Conservation (phyloP, 164 flowering plant genomes). For the Nelumbo lutea region DNA sequence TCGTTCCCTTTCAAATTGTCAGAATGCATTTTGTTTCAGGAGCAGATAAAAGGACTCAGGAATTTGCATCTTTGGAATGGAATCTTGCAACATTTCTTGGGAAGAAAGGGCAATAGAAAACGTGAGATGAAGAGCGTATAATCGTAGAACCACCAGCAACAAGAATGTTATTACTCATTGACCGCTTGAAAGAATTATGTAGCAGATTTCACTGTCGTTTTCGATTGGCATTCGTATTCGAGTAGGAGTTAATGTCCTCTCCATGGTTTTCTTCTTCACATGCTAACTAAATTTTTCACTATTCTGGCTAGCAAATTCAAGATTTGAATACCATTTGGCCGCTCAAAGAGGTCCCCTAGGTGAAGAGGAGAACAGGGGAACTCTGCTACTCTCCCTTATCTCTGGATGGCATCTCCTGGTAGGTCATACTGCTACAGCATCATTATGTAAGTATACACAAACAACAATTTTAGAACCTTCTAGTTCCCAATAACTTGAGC, state of each 20-base stretch:
- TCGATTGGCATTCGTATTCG: slow-evolving; percentile 22
- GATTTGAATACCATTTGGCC: slow-evolving; percentile 5
- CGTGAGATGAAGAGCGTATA: slow-evolving; percentile 95
- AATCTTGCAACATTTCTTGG: slow-evolving; percentile 51
- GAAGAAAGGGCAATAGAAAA: slow-evolving; percentile 60
- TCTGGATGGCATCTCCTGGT: slow-evolving; percentile 16
- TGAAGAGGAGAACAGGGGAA: slow-evolving; percentile 6
- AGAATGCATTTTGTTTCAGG: slow-evolving; percentile 25
- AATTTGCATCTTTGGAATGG: slow-evolving; percentile 58
- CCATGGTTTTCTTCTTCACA: slow-evolving; percentile 11
- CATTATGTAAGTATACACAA: slow-evolving; percentile 16
- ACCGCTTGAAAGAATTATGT: slow-evolving; percentile 38
- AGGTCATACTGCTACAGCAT: slow-evolving; percentile 11
- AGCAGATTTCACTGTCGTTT: slow-evolving; percentile 32
- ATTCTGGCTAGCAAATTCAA: neutral
- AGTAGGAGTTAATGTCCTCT: slow-evolving; percentile 15
- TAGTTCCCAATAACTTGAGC: slow-evolving; percentile 15
- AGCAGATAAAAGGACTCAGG: slow-evolving; percentile 48
- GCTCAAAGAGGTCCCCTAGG: slow-evolving; percentile 9
- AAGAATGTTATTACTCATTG: slow-evolving; percentile 38
- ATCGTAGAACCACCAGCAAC: slow-evolving; percentile 73
- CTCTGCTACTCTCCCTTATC: slow-evolving; percentile 9
- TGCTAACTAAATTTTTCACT: slow-evolving; percentile 1
- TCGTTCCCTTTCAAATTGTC: slow-evolving; percentile 47
- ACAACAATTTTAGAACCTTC: slow-evolving; percentile 19